A percentile compares a stretch with the other conserved stretches of the same genome.
Evolutionary conservation across 345 rosid species (phyloP).

Genomic region (Passiflora organensis): DNA sequence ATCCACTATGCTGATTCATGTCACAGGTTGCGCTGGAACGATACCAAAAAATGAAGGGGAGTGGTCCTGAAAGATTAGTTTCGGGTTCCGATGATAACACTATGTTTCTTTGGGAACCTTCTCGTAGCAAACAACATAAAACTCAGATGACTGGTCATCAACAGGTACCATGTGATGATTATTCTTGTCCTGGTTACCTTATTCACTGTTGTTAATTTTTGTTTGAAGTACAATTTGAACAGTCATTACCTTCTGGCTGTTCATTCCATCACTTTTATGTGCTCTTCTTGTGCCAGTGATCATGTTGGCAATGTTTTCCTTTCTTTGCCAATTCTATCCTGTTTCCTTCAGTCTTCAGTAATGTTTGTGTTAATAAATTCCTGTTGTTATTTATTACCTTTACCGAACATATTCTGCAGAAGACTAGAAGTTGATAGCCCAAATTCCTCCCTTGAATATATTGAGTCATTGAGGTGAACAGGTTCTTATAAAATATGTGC

Average conservation of each 20-base stretch:
- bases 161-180: conserved; percentile 39
- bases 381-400: too few relatives aligned
- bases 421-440: too few relatives aligned
- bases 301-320: background rate
- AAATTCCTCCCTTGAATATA: too few relatives aligned
- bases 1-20: conserved; percentile 7
- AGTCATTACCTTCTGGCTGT: background rate
- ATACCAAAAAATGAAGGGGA: conserved; percentile 75
- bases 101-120: conserved; percentile 92
- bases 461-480: too few relatives aligned
- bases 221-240: conserved; percentile 2
- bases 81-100: conserved; percentile 97
- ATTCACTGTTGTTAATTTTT: background rate
- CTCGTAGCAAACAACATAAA: conserved; percentile 63
- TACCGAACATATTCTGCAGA: too few relatives aligned
- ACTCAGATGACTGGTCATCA: conserved; percentile 88
- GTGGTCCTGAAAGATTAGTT: conserved; percentile 80
- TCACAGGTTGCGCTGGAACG: conserved; percentile 72
- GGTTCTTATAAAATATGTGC: too few relatives aligned
- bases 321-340: too few relatives aligned
- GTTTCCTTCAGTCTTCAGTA: background rate
- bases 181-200: background rate
- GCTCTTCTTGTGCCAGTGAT: background rate
- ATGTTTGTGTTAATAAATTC: too few relatives aligned
- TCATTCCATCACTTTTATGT: background rate